These are phyloP conservation scores for Mucor circinelloides DNA, from an alignment of 371 early-diverging fungal genomes.

Conservation along the genomic window DNA sequence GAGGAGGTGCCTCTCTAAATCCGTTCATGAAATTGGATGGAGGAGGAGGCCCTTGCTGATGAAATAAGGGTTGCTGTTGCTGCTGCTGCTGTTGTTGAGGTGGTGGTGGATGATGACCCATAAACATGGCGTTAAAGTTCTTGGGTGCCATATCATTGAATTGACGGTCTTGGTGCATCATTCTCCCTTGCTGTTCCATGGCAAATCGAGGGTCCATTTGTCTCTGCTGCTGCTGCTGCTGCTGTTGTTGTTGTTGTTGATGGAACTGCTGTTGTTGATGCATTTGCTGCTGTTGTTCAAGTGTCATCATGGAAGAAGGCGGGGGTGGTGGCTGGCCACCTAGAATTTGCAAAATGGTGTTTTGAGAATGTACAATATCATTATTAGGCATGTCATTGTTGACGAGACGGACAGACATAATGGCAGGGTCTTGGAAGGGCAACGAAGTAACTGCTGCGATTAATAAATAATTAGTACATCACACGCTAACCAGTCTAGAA, in stretches of 20 bases:
- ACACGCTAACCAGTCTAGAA: not conserved
- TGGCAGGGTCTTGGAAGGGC: constrained; percentile 71
- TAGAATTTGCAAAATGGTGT: constrained; percentile 39
- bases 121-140: constrained; percentile 24
- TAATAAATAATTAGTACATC: not conserved
- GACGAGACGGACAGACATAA: constrained; percentile 63
- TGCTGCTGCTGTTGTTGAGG: constrained; percentile 15
- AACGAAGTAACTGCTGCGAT: constrained; percentile 9
- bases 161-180: constrained; percentile 5
- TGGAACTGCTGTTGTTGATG: constrained; percentile 22
- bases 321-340: constrained; percentile 35
- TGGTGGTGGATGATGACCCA: constrained; percentile 15
- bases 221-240: constrained; percentile 14
- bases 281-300: constrained; percentile 16
- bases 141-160: constrained; percentile 16
- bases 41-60: constrained; percentile 24
- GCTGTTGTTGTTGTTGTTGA: constrained; percentile 23
- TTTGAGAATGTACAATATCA: constrained; percentile 27
- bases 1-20: constrained; percentile 20
- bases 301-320: constrained; percentile 13
- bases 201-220: constrained; percentile 16
- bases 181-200: constrained; percentile 12
- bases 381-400: constrained; percentile 18
- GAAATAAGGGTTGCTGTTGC: constrained; percentile 26
- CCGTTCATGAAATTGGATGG: constrained; percentile 34